These are phyloP conservation scores for Incumbomyces lentus DNA, from an alignment of 2,329 filamentous ascomycete species.

Conservation along the genomic window DNA sequence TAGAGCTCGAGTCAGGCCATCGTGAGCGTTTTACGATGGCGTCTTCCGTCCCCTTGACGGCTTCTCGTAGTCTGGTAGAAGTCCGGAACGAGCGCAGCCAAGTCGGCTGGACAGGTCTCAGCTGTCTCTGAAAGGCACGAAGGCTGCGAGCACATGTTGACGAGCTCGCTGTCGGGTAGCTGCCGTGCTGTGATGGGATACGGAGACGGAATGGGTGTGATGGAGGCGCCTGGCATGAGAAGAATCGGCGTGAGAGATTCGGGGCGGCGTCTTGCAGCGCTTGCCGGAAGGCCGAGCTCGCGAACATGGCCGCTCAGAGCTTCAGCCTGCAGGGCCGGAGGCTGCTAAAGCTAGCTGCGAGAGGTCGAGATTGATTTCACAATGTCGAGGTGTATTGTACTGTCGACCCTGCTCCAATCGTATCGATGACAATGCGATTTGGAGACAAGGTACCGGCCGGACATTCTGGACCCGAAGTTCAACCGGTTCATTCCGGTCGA, in stretches of 20 bases:
- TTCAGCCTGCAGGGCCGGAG: too few relatives aligned
- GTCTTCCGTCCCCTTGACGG: not conserved
- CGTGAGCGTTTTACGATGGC: conserved; percentile 12
- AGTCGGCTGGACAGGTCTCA: not conserved
- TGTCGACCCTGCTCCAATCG: too few relatives aligned
- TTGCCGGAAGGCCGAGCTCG: conserved; percentile 12
- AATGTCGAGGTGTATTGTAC: too few relatives aligned
- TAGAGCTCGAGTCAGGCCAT: conserved; percentile 57
- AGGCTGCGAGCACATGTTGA: not conserved
- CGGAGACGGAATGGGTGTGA: not conserved
- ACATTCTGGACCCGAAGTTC: too few relatives aligned
- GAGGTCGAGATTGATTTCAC: too few relatives aligned
- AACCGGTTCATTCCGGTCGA: too few relatives aligned
- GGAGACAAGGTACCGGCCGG: too few relatives aligned
- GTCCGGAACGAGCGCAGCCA: not conserved
- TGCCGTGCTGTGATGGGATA: not conserved
- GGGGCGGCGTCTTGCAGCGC: conserved; percentile 18
- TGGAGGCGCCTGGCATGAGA: conserved; percentile 10
- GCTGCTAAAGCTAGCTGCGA: too few relatives aligned
- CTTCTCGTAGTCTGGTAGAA: conserved; percentile 2
- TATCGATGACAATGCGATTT: too few relatives aligned
- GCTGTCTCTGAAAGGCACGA: not conserved
- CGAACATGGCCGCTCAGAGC: conserved; percentile 6
- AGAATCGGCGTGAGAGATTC: conserved; percentile 17
- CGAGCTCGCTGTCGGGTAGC: too few relatives aligned